Evolutionary conservation across 192 early-diverging fungal genomes (phyloP).

Genomic region (Coemansia erecta): DNA sequence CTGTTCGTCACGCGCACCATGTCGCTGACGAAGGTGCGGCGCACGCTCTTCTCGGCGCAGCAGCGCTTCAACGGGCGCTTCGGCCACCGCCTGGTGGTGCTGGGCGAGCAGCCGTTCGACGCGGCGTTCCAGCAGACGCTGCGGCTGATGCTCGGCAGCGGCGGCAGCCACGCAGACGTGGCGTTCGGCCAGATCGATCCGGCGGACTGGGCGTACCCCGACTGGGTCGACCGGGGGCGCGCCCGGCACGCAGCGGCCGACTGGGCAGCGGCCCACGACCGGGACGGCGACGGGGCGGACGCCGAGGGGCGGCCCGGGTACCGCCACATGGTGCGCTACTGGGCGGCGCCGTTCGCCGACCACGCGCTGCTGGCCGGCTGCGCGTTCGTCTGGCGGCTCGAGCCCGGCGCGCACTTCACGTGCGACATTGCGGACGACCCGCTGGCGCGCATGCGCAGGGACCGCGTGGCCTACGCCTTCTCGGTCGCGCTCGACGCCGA

Average conservation of each 20-base stretch:
- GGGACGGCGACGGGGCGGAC: not conserved
- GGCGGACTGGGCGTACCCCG: slow-evolving; percentile 17
- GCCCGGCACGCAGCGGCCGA: not conserved
- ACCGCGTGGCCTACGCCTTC: slow-evolving; percentile 18
- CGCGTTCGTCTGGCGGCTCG: slow-evolving; percentile 31
- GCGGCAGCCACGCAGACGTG: slow-evolving; percentile 20
- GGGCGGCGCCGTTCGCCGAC: slow-evolving; percentile 18
- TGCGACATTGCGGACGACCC: slow-evolving; percentile 38
- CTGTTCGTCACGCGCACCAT: slow-evolving; percentile 53
- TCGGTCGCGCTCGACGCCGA: slow-evolving; percentile 21
- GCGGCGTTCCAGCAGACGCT: slow-evolving; percentile 53
- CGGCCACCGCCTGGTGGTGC: slow-evolving; percentile 70
- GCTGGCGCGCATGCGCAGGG: slow-evolving; percentile 7
- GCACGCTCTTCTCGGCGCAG: slow-evolving; percentile 59
- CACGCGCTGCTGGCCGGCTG: slow-evolving; percentile 18
- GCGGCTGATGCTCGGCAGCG: slow-evolving; percentile 2
- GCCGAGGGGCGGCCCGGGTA: not conserved
- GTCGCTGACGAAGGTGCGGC: slow-evolving; percentile 57
- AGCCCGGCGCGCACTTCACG: slow-evolving; percentile 35
- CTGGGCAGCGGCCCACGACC: slow-evolving; percentile 12
- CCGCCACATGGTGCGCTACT: slow-evolving; percentile 31
- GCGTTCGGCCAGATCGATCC: slow-evolving; percentile 26
- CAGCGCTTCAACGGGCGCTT: slow-evolving; percentile 63
- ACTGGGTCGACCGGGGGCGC: slow-evolving; percentile 14
- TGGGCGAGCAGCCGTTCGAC: slow-evolving; percentile 66